Evolutionary conservation across 1,284 basidiomycete genomes (phyloP).

Genomic region (Leccinum subspadiceum): DNA sequence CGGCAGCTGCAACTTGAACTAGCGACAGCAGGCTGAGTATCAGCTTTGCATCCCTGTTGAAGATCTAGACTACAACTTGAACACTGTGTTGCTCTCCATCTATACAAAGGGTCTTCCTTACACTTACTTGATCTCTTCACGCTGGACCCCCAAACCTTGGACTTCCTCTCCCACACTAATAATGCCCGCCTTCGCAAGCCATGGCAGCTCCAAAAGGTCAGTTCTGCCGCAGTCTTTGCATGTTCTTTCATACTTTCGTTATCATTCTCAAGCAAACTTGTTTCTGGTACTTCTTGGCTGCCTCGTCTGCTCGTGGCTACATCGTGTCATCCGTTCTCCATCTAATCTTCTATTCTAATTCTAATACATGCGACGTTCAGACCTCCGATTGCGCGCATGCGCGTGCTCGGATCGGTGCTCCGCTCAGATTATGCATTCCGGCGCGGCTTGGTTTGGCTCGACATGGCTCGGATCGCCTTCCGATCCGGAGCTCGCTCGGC

Average conservation of each 20-base stretch:
- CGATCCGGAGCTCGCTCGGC: not conserved
- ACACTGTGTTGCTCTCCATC: not conserved
- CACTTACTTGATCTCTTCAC: not conserved
- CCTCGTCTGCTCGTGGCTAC: constrained; percentile 11
- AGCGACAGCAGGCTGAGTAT: too few species aligned
- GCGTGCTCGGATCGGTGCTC: not conserved
- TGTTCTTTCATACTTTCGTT: constrained; percentile 11
- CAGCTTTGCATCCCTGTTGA: not conserved
- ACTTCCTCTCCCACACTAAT: not conserved
- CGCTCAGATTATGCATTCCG: not conserved
- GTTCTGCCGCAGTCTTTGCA: constrained; percentile 3
- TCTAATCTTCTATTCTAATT: not conserved
- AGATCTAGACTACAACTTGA: too few species aligned
- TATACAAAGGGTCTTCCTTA: not conserved
- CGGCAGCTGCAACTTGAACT: not conserved
- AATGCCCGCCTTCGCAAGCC: not conserved
- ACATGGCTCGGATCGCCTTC: not conserved
- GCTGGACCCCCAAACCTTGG: not conserved
- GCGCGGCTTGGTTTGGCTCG: not conserved
- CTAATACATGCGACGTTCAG: not conserved
- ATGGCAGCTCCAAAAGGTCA: not conserved
- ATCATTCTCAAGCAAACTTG: not conserved
- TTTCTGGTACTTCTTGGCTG: constrained; percentile 16
- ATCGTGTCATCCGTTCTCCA: not conserved
- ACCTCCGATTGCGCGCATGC: not conserved